These are phyloP conservation scores for Spinacia oleracea DNA, from an alignment of 179 eudicot species.

Conservation along the genomic window DNA sequence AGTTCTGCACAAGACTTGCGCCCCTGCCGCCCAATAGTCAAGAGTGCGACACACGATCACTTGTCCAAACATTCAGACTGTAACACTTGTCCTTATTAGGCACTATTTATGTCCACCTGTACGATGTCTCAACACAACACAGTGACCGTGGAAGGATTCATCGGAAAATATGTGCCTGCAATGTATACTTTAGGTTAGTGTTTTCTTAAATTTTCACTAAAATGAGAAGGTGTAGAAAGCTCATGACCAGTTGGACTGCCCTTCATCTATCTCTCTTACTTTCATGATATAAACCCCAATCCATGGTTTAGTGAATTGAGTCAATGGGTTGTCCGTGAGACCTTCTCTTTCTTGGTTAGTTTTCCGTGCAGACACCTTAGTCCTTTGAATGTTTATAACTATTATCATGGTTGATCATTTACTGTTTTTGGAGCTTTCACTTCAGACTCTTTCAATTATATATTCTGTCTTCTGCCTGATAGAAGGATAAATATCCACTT, in stretches of 20 bases:
- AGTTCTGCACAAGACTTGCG: too few species aligned
- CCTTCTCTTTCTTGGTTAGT: background rate
- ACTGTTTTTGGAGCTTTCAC: background rate
- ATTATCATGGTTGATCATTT: too few species aligned
- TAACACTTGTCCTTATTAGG: background rate
- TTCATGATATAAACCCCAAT: background rate
- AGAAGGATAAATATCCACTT: background rate
- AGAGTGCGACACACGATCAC: too few species aligned
- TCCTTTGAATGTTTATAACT: background rate
- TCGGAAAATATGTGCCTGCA: background rate
- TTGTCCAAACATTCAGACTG: too few species aligned
- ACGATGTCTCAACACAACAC: background rate
- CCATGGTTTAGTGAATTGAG: background rate
- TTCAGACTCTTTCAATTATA: background rate
- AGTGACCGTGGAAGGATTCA: background rate
- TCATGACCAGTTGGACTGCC: background rate
- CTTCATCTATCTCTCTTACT: background rate
- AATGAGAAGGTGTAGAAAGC: background rate
- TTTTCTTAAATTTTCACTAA: background rate
- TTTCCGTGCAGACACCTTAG: background rate
- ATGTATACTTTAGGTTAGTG: background rate
- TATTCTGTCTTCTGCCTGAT: constrained; percentile 7
- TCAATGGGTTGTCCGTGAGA: background rate
- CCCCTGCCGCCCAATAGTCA: too few species aligned
- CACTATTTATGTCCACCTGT: background rate